These are phyloP conservation scores for Taxawa tesnikishii DNA, from an alignment of 2,329 filamentous ascomycete genomes.

Conservation along the genomic window DNA sequence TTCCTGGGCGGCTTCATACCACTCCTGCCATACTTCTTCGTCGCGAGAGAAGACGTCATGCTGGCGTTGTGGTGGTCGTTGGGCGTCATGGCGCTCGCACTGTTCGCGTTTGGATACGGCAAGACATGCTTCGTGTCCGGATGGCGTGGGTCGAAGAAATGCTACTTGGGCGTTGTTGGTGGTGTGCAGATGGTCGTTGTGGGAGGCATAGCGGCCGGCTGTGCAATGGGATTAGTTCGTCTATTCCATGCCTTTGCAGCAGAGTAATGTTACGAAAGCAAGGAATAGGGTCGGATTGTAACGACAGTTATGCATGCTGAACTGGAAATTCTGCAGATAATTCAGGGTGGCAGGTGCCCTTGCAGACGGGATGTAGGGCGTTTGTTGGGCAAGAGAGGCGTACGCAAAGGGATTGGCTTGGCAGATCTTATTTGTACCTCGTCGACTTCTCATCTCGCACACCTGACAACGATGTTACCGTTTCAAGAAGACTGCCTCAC, in stretches of 20 bases:
- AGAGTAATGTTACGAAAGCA: no score
- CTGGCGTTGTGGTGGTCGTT: conserved; percentile 16
- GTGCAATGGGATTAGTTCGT: conserved; percentile 39
- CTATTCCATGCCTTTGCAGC: conserved; percentile 6
- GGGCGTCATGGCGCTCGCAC: conserved; percentile 45
- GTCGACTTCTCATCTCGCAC: no score
- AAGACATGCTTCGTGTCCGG: conserved; percentile 33
- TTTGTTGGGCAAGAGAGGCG: no score
- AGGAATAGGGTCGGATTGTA: no score
- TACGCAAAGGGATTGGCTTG: no score
- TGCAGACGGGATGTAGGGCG: no score
- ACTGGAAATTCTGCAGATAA: no score
- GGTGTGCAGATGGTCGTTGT: conserved; percentile 53
- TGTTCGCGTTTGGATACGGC: conserved; percentile 52
- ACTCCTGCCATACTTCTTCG: conserved; percentile 56
- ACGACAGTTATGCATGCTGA: no score
- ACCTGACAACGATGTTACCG: no score
- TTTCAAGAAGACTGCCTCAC: no score
- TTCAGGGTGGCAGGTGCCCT: no score
- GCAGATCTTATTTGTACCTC: no score
- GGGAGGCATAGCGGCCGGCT: conserved; percentile 54
- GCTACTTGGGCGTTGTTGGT: conserved; percentile 42
- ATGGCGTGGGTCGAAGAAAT: conserved; percentile 6
- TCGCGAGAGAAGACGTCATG: conserved; percentile 15
- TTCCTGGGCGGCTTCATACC: conserved; percentile 58